These are phyloP conservation scores for Aureobasidium sp. DNA, from an alignment of 2,329 filamentous ascomycete species.

Conservation along the genomic window DNA sequence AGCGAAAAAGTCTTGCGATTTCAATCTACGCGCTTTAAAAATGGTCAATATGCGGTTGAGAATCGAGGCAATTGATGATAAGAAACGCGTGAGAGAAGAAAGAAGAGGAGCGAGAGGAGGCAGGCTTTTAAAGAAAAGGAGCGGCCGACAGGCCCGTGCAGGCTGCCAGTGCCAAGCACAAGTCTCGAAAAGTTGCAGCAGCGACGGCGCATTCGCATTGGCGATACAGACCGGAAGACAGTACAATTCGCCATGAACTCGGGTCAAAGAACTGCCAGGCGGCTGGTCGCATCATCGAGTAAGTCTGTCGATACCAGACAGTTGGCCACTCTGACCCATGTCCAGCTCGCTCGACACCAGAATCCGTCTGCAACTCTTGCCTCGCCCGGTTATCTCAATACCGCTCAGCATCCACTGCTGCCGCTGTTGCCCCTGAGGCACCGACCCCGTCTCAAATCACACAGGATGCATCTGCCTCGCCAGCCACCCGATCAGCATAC, in stretches of 20 bases:
- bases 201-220: neutral
- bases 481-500: slow-evolving; percentile 38
- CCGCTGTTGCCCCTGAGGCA: slow-evolving; percentile 22
- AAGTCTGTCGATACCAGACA: slow-evolving; percentile 4
- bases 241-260: slow-evolving; percentile 32
- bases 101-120: slow-evolving; percentile 15
- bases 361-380: slow-evolving; percentile 40
- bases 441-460: slow-evolving; percentile 23
- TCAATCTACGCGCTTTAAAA: slow-evolving; percentile 68
- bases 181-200: slow-evolving; percentile 12
- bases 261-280: slow-evolving; percentile 37
- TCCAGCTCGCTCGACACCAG: slow-evolving; percentile 28
- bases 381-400: slow-evolving; percentile 30
- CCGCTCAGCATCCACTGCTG: slow-evolving; percentile 30
- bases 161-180: neutral
- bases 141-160: neutral
- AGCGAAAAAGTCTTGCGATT: slow-evolving; percentile 83
- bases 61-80: slow-evolving; percentile 77
- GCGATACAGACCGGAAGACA: neutral
- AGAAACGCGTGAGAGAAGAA: slow-evolving; percentile 54
- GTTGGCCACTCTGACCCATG: slow-evolving; percentile 9
- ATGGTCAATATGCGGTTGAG: slow-evolving; percentile 80
- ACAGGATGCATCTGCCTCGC: slow-evolving; percentile 35
- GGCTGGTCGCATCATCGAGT: slow-evolving; percentile 34
- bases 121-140: neutral